Conservation (phyloP, 139 green algal species). For the Closterium sp. region DNA sequence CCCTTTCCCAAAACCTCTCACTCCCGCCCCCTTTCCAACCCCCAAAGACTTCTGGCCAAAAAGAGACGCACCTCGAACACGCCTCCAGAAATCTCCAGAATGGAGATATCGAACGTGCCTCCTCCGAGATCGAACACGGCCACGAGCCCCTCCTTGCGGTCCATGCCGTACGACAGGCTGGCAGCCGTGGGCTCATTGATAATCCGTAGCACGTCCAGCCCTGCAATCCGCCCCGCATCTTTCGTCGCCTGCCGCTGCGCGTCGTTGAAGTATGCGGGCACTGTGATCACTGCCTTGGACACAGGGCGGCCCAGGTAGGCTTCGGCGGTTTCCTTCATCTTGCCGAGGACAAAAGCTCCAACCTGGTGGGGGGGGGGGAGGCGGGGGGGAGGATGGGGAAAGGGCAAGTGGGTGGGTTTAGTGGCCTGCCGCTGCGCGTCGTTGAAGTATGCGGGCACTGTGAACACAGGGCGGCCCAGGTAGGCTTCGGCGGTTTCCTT, state of each 20-base stretch:
- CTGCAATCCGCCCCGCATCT: conserved; percentile 74
- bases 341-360: conserved; percentile 85
- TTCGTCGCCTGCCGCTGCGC: conserved; percentile 89
- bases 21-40: not conserved
- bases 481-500: conserved; percentile 96
- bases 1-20: not conserved
- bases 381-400: conserved; percentile 61
- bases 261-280: conserved; percentile 99
- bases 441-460: conserved; percentile 99
- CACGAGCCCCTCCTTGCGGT: conserved; percentile 96
- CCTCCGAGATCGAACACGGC: conserved; percentile 90
- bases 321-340: conserved; percentile 99
- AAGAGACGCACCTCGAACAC: conserved; percentile 40
- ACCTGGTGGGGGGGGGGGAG: conserved; percentile 73
- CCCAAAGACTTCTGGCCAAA: no score
- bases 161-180: conserved; percentile 88
- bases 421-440: conserved; percentile 92
- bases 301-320: conserved; percentile 86
- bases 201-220: conserved; percentile 80
- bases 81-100: conserved; percentile 89
- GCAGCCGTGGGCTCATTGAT: conserved; percentile 99
- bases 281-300: conserved; percentile 90
- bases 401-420: conserved; percentile 38
- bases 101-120: conserved; percentile 98
- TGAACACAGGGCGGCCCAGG: conserved; percentile 87